phyloP scores from a whole-genome alignment of 441 rosid species.

The Adansonia madagascariensis region DNA sequence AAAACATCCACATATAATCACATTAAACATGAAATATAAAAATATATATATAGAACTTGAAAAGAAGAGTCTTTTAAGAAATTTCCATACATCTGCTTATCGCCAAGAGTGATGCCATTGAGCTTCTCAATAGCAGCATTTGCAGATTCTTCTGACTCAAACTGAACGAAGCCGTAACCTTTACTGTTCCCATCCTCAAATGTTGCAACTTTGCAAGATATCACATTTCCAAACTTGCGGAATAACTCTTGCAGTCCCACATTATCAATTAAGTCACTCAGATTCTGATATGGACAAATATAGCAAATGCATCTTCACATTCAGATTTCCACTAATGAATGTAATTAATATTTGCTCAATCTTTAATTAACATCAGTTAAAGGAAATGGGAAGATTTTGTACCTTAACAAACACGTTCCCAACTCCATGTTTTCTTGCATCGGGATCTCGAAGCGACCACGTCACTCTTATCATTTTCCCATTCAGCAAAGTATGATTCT shows the following conservation, averaged over 20 bases:
- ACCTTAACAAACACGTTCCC: slow-evolving; percentile 68
- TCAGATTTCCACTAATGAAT: not conserved
- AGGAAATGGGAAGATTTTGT: not conserved
- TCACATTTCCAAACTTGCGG: slow-evolving; percentile 44
- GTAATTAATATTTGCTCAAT: not conserved
- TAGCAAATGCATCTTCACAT: slow-evolving; percentile 9
- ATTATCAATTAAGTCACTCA: slow-evolving; percentile 45
- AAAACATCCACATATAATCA: no score
- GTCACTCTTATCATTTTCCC: slow-evolving; percentile 57
- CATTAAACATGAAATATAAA: no score
- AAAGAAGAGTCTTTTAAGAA: not conserved
- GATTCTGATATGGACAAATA: slow-evolving; percentile 40
- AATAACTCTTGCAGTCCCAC: slow-evolving; percentile 50
- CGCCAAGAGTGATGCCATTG: slow-evolving; percentile 40
- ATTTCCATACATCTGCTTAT: slow-evolving; percentile 41
- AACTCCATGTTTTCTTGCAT: slow-evolving; percentile 53
- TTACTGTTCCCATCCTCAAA: slow-evolving; percentile 56
- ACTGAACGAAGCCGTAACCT: slow-evolving; percentile 64
- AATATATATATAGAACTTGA: no score
- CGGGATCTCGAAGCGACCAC: slow-evolving; percentile 60
- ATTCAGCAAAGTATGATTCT: slow-evolving; percentile 47
- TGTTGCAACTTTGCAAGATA: slow-evolving; percentile 56
- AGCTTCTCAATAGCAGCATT: slow-evolving; percentile 51
- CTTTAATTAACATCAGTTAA: not conserved
- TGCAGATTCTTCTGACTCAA: slow-evolving; percentile 50